Evolutionary conservation across 2,329 filamentous ascomycete genomes (phyloP).

Genomic region (Aspergillus fumigatus): DNA sequence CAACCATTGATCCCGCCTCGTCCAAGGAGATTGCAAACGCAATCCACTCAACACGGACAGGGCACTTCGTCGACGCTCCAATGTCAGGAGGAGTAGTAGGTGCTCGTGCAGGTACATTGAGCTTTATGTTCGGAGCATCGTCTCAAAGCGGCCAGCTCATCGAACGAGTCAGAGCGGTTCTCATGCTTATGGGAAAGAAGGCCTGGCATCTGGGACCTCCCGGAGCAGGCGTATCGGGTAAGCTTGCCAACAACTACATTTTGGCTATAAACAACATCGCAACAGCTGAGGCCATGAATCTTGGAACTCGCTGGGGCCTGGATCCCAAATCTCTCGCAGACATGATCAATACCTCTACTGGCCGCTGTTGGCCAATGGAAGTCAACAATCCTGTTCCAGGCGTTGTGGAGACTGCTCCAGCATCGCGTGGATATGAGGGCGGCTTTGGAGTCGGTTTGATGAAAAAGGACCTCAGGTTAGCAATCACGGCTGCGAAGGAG

Average conservation of each 20-base stretch:
- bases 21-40: slow-evolving; percentile 71
- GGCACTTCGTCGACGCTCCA: slow-evolving; percentile 85
- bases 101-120: slow-evolving; percentile 78
- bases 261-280: slow-evolving; percentile 87
- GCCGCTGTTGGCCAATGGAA: slow-evolving; percentile 93
- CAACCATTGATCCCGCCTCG: slow-evolving; percentile 87
- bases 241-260: slow-evolving; percentile 96
- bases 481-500: slow-evolving; percentile 66
- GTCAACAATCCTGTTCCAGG: slow-evolving; percentile 92
- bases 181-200: slow-evolving; percentile 79
- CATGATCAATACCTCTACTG: slow-evolving; percentile 89
- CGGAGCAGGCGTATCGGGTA: slow-evolving; percentile 81
- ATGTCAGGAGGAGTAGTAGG: slow-evolving; percentile 97
- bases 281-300: slow-evolving; percentile 62
- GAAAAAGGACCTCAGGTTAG: slow-evolving; percentile 73
- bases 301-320: slow-evolving; percentile 60
- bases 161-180: slow-evolving; percentile 60
- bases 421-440: slow-evolving; percentile 68
- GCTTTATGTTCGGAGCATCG: slow-evolving; percentile 87
- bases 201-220: slow-evolving; percentile 82
- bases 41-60: slow-evolving; percentile 62
- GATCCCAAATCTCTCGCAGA: slow-evolving; percentile 66
- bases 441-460: slow-evolving; percentile 75
- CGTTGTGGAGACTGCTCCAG: slow-evolving; percentile 71
- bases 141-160: slow-evolving; percentile 48